Conservation (phyloP, 495 filamentous ascomycete genomes). For the Neurospora sp. region DNA sequence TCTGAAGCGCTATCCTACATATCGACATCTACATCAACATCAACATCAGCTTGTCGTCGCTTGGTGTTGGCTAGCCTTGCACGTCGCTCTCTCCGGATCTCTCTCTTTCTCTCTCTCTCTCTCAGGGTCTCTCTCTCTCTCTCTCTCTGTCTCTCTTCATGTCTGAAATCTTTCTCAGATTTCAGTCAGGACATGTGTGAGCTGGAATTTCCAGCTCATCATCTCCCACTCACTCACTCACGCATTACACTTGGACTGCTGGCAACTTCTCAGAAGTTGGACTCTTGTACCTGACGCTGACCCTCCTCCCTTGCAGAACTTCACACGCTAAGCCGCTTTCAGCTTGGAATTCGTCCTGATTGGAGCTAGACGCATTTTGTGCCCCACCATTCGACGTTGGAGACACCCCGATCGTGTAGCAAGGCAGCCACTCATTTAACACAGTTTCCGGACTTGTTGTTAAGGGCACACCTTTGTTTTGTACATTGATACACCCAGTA, state of each 20-base stretch:
- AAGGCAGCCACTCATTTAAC: neutral
- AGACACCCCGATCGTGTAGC: neutral
- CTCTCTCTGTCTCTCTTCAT: neutral
- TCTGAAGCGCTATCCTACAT: neutral
- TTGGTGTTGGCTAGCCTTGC: neutral
- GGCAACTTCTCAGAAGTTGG: neutral
- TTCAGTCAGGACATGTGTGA: neutral
- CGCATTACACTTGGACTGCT: neutral
- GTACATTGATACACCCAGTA: neutral
- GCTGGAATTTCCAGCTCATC: neutral
- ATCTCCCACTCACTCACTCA: neutral
- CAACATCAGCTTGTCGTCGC: neutral
- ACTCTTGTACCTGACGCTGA: neutral
- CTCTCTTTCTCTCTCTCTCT: neutral
- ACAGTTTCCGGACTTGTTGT: neutral
- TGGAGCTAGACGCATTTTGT: neutral
- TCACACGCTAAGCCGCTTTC: neutral
- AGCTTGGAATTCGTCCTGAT: neutral
- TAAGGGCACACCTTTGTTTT: neutral
- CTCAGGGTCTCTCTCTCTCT: neutral
- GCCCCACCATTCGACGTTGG: neutral
- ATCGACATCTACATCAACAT: neutral
- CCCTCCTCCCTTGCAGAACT: neutral
- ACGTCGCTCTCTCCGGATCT: neutral
- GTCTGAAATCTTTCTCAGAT: neutral